Base-by-base conservation (phyloP, 108 stramenopile species). In the Bacterosira constricta region DNA sequence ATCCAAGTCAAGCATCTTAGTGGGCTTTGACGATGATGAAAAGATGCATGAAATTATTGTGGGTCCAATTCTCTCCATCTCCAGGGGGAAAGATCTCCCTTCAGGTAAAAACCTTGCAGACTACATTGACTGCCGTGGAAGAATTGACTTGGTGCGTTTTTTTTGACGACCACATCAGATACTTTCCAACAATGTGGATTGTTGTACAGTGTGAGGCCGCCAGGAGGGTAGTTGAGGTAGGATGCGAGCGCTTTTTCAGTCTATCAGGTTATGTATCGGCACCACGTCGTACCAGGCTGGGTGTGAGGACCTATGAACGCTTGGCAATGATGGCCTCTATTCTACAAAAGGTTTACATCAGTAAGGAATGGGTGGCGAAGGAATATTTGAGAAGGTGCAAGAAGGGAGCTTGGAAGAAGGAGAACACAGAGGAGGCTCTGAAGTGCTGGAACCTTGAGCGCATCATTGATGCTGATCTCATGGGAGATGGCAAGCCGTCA, bases 381-480 rank as follows among this genome's bases (percentile, higher is more conserved):
- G 23, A 66, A 53, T 66, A 66, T 23, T 12, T 66, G 6, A 7
- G 38, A 17, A 2, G 65, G 7, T 39, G 65, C 42, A 66, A 53
- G 50, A 29, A 8, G 1, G 49, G 18, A 7, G 25, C 35, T 7
- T 53, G 34, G 65, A 52, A 53, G 23, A 66, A 51, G 20, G 42
- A 51, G 46, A 54, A 41, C 27, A 54, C 51, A 29, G 52, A 66
- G 34, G 66, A 66, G 11, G 51, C 66, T 13, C 38, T 54, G 12
- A 66, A 66, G 53, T 66, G 66, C 53, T 66, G 39, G 38, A 66
- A 66, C 38, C 27, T 66, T 3, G 63, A 65, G 63, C 46, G 49
- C 21, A 65, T 65, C 23, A 37, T 65, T 26, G 35, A 32, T 29
- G 47, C 49, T 34, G 63, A 65, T 18, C 42, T 27, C 21, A n/a